Evolutionary conservation across 768 basidiomycete species (phyloP), one percentile per base, ranked within the genome.

Genomic region (Boletus rubropictus): DNA sequence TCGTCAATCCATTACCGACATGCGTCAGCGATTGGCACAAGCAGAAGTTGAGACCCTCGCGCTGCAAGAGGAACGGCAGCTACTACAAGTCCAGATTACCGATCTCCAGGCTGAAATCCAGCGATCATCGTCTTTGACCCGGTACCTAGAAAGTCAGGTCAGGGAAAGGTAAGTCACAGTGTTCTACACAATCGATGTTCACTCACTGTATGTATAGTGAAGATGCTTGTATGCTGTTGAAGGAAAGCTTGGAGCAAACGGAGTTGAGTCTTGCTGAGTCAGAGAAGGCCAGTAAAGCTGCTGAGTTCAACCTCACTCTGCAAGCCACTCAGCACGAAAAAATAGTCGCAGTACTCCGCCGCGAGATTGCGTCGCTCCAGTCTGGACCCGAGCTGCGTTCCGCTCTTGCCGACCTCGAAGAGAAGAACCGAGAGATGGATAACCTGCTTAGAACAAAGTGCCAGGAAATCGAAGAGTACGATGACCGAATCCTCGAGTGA

Each of bases 401-500:
- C 6, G 74, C 72, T 17, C 60, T 89, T 8, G 67, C 67, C 3
- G 80, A 84, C 47, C 70, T 89, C 31, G 76, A 82, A 58, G 84
- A 86, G 58, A 79, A 77, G 53, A 85, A 82, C 55, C 74, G 70
- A 29, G 85, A 89, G 61, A 83, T 89, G 81, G 88, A 90, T 54
- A 79, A 81, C 37, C 68, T 87, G 36, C 67, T 90, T 36, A 74
- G 73, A 47, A 70, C 66, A 35, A 90, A 89, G 64, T 86, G 82
- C 50, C 64, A 72, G 12, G 88, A 90, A 67, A 87, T 90, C 46
- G 88, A 90, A 59, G 86, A 84, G 56, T 86, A 90, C 46, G 88
- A 91, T 56, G 89, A 91, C 59, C 79, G 79, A 29, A 79, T 81
- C 42, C 78, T 90, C 50, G 84, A 84, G 88, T 90, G 66, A 55